A percentile compares a stretch with the other conserved stretches of the same genome.
phyloP scores from a whole-genome alignment of 495 filamentous ascomycete species.

The Penicillium turbatum region DNA sequence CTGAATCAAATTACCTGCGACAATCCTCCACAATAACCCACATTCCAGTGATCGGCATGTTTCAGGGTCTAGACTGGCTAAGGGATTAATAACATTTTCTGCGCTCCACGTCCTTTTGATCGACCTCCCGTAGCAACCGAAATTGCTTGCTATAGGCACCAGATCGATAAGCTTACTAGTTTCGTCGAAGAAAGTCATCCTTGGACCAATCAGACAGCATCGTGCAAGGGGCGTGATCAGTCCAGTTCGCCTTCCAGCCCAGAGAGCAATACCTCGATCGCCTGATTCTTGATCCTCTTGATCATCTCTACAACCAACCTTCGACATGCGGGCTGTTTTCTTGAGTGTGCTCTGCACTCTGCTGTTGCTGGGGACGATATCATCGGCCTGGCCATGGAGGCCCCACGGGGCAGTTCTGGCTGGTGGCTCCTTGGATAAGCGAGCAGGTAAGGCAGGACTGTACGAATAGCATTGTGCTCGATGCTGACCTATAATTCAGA shows the following conservation, averaged over 20 bases:
- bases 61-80: conserved; percentile 12
- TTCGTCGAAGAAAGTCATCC: neutral
- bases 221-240: conserved; percentile 22
- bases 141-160: neutral
- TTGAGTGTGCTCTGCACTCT: conserved; percentile 35
- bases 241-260: neutral
- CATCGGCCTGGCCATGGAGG: conserved; percentile 51
- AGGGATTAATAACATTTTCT: conserved; percentile 12
- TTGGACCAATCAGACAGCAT: conserved; percentile 1
- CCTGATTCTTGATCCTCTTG: neutral
- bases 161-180: neutral
- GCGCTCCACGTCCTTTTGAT: conserved; percentile 12
- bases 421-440: conserved; percentile 26
- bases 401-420: conserved; percentile 25
- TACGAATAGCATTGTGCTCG: neutral
- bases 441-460: conserved; percentile 27
- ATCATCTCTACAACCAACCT: conserved; percentile 6
- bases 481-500: conserved; percentile 12
- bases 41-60: conserved; percentile 19
- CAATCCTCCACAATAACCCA: conserved; percentile 1
- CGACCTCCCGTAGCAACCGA: neutral
- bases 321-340: conserved; percentile 36
- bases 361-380: conserved; percentile 43
- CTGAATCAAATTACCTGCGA: neutral
- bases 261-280: neutral